Evolutionary conservation across 2,329 filamentous ascomycete species (phyloP), one percentile per base, ranked within the genome.

Genomic region (Remersonia thermophila): DNA sequence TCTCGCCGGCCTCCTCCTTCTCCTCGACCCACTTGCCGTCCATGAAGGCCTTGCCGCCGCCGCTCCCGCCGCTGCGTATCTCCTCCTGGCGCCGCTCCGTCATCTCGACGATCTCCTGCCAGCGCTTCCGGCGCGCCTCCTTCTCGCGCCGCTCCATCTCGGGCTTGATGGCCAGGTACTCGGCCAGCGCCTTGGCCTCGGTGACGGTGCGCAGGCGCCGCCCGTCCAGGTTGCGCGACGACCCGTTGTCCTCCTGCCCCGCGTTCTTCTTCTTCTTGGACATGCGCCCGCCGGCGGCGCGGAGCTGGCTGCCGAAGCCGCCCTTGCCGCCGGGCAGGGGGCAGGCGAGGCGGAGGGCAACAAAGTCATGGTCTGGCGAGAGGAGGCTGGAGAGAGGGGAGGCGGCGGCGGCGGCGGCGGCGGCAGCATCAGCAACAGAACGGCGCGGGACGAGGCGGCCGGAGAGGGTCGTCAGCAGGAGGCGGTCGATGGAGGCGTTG

Each of bases 281-380:
- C 91, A 98, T 98, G 63, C 93, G 89, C 28, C 93, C 91, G 54
- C 93, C 91, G 3, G 91, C 91, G 0, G 93, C 91, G 54, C 93
- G 84, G 27, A 98, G 77, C 58, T 98, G 93, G 2, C 89, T 96
- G 36, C 91, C 91, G 56, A 98, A 98, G 52, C 91, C 91, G 59
- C 91, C 91, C 56, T 98, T 98, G 55, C 93, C 93, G 63, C 93
- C 91, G 49, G 80, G 83, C 27, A 95, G 63, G 5, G 82, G 81
- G 2, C 80, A 67, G 6, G 77, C 80, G 20, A 98, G 74, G 36
- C 86, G 83, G 3, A 98, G 71, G 0, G 86, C 80, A 12, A 98
- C 68, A 47, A 96, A 79, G 25, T 76, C 75, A 63, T 81, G 13
- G 16, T n/a, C n/a, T n/a, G 20, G 20, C 26, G 69, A 62, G 27